Percentiles rank a stretch among this genome's conserved stretches.
Conservation (phyloP, 202 grass and related monocot genomes). For the Panicum hallii region DNA sequence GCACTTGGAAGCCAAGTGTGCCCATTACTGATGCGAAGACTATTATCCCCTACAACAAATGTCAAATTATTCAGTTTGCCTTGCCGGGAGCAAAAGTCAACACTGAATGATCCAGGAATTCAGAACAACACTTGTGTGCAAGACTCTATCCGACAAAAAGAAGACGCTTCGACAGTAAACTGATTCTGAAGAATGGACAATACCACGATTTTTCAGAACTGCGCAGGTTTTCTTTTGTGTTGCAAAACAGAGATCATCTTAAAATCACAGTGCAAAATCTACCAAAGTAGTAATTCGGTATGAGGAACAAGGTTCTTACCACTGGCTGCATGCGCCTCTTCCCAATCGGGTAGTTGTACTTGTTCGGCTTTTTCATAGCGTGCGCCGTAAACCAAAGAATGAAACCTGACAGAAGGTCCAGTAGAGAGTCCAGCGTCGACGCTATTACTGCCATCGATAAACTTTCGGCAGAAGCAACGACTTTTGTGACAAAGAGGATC, state of each 20-base stretch:
- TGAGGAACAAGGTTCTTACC: constrained; percentile 44
- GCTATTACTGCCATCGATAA: constrained; percentile 82
- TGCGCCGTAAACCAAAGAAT: constrained; percentile 81
- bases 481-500: constrained; percentile 74
- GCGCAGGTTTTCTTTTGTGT: neutral
- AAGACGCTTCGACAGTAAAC: neutral
- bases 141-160: neutral
- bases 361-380: constrained; percentile 85
- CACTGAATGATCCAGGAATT: constrained; percentile 1
- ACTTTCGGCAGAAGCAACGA: constrained; percentile 60
- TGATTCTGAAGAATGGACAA: neutral
- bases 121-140: neutral
- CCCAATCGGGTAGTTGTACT: constrained; percentile 85
- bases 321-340: constrained; percentile 93
- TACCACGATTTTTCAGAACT: neutral
- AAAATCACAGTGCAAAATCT: neutral
- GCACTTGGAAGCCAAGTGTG: constrained; percentile 80
- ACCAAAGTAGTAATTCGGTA: neutral
- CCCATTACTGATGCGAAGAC: constrained; percentile 88
- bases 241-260: neutral
- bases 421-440: constrained; percentile 80
- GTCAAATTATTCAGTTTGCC: constrained; percentile 8
- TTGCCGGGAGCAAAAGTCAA: neutral
- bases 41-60: constrained; percentile 67
- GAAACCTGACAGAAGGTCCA: constrained; percentile 84